Percentiles rank a stretch among this genome's conserved stretches.
These are phyloP conservation scores for Vachellia pachyceras DNA, from an alignment of 306 rosid genomes.

Conservation along the genomic window DNA sequence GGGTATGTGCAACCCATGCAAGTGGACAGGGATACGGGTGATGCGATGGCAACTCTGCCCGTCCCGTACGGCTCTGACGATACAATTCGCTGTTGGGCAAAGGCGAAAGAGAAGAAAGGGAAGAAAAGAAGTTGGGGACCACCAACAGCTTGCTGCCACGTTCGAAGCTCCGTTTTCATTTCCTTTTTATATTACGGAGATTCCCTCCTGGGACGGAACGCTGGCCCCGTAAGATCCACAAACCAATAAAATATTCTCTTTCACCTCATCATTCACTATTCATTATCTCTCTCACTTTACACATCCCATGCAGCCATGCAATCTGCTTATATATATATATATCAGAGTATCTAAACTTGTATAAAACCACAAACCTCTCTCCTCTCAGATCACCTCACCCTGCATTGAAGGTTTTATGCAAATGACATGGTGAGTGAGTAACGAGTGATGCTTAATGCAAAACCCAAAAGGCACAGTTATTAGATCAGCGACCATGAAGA, in stretches of 20 bases:
- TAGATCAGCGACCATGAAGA: no score
- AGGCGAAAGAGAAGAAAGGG: conserved; percentile 12
- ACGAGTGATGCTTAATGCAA: no score
- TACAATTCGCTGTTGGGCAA: conserved; percentile 49
- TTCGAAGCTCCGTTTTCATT: not conserved
- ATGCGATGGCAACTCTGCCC: not conserved
- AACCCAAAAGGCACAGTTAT: no score
- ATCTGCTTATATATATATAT: no score
- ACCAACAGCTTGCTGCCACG: no score
- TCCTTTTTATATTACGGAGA: conserved; percentile 26
- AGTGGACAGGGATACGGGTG: not conserved
- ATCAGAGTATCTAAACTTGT: not conserved
- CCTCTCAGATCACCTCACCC: not conserved
- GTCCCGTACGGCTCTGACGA: conserved; percentile 40
- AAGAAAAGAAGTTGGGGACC: conserved; percentile 42
- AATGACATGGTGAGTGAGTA: no score
- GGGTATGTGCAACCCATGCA: not conserved
- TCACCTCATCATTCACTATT: not conserved
- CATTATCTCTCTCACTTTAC: not conserved
- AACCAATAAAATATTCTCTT: conserved; percentile 30
- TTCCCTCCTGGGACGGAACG: conserved; percentile 14
- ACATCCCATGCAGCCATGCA: not conserved
- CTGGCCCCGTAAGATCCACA: not conserved
- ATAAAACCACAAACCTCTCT: not conserved
- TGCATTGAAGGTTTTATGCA: no score